These are phyloP conservation scores for Parachaetomium inaequale DNA, from an alignment of 495 filamentous ascomycete genomes.

Conservation along the genomic window DNA sequence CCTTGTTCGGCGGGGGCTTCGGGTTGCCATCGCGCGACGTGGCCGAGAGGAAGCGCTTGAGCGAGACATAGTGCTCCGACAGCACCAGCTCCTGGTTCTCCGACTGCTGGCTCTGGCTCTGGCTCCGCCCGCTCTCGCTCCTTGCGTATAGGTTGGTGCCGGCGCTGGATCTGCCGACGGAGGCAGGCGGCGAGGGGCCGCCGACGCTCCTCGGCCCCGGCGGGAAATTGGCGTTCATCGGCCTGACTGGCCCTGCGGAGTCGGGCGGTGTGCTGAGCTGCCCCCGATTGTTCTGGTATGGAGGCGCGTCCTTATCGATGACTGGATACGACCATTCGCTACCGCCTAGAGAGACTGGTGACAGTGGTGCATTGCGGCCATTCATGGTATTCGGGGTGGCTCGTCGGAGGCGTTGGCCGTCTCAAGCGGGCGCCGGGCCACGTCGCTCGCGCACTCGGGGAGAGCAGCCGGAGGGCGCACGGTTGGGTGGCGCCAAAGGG, in stretches of 20 bases:
- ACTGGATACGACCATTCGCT: constrained; percentile 86
- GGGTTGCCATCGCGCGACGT: constrained; percentile 70
- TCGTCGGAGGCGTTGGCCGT: constrained; percentile 19
- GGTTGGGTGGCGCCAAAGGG: constrained; percentile 10
- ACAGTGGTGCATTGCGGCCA: constrained; percentile 62
- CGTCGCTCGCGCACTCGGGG: too few species aligned
- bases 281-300: constrained; percentile 54
- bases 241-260: constrained; percentile 59
- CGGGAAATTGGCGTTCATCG: constrained; percentile 55
- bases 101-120: constrained; percentile 38
- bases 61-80: constrained; percentile 73
- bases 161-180: constrained; percentile 70
- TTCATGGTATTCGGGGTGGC: constrained; percentile 41
- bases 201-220: constrained; percentile 48
- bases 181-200: constrained; percentile 80
- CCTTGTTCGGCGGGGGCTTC: constrained; percentile 74
- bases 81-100: constrained; percentile 53
- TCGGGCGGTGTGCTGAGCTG: constrained; percentile 68
- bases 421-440: constrained; percentile 19
- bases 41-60: constrained; percentile 71
- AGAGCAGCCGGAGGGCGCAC: constrained; percentile 1
- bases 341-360: constrained; percentile 74
- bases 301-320: constrained; percentile 48
- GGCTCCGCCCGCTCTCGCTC: constrained; percentile 56
- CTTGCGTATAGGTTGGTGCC: constrained; percentile 65